Conservation (phyloP, 75 land plant genomes). For the Pinus albicaulis region DNA sequence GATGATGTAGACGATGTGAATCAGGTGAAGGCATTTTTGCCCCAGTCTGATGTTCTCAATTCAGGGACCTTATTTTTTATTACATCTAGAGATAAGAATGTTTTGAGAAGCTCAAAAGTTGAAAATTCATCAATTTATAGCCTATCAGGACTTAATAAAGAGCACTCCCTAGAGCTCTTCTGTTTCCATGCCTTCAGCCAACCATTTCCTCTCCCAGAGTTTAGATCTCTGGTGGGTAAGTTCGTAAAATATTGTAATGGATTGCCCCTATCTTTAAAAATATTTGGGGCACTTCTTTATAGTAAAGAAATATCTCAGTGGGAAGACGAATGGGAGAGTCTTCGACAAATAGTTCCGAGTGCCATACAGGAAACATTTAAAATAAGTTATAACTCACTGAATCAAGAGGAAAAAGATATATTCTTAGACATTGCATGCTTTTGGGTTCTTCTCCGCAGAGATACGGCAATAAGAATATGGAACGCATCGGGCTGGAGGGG, state of each 20-base stretch:
- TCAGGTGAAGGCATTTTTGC: not conserved
- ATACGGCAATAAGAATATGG: not conserved
- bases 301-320: not conserved
- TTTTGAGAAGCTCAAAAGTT: not conserved
- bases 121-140: not conserved
- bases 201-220: not conserved
- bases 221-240: not conserved
- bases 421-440: slow-evolving; percentile 3
- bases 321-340: not conserved
- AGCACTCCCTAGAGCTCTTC: not conserved
- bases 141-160: not conserved
- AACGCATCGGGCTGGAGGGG: slow-evolving; percentile 2
- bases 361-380: not conserved
- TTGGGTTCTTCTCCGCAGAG: not conserved
- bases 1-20: not conserved
- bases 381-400: not conserved
- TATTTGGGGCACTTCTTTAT: not conserved
- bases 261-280: not conserved
- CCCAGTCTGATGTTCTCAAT: not conserved
- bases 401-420: not conserved
- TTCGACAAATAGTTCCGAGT: not conserved
- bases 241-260: not conserved
- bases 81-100: not conserved
- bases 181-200: not conserved
- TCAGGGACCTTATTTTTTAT: not conserved